phyloP scores from a whole-genome alignment of 257 asterid genomes.

The Penstemon newberryi region DNA sequence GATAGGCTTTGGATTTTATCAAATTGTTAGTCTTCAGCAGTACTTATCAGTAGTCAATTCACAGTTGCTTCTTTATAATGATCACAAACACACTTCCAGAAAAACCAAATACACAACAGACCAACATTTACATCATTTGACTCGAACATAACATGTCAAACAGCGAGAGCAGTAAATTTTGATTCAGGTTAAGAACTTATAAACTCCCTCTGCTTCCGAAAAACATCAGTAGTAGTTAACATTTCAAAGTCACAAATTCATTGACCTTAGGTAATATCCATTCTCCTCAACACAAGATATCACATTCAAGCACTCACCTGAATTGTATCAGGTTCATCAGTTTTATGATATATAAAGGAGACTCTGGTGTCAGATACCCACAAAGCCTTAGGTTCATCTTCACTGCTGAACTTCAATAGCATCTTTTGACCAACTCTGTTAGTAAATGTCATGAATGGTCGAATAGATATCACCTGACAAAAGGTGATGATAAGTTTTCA shows the following conservation, averaged over 20 bases:
- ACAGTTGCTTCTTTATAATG: neutral
- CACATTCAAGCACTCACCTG: constrained; percentile 53
- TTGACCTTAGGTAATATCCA: neutral
- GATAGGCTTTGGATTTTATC: constrained; percentile 5
- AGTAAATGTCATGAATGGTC: constrained; percentile 90
- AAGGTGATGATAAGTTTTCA: constrained; percentile 34
- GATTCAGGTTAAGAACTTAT: constrained; percentile 2
- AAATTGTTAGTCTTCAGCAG: constrained; percentile 3
- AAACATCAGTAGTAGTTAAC: constrained; percentile 7
- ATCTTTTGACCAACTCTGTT: constrained; percentile 85
- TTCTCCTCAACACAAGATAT: constrained; percentile 1
- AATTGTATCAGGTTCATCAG: constrained; percentile 63
- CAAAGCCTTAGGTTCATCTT: constrained; percentile 83
- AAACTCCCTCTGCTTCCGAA: constrained; percentile 5
- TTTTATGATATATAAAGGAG: constrained; percentile 58
- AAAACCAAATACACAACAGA: neutral
- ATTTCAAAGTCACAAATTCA: too few species aligned
- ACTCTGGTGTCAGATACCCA: constrained; percentile 74
- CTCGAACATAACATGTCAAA: constrained; percentile 13
- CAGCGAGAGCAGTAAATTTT: neutral
- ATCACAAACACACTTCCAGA: constrained; percentile 1
- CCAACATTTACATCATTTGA: constrained; percentile 6
- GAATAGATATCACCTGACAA: constrained; percentile 74
- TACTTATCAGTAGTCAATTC: neutral
- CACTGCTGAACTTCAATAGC: constrained; percentile 69